Conservation (phyloP, 1,139 yeast species). For the Protomyces lactucae-debilis region DNA sequence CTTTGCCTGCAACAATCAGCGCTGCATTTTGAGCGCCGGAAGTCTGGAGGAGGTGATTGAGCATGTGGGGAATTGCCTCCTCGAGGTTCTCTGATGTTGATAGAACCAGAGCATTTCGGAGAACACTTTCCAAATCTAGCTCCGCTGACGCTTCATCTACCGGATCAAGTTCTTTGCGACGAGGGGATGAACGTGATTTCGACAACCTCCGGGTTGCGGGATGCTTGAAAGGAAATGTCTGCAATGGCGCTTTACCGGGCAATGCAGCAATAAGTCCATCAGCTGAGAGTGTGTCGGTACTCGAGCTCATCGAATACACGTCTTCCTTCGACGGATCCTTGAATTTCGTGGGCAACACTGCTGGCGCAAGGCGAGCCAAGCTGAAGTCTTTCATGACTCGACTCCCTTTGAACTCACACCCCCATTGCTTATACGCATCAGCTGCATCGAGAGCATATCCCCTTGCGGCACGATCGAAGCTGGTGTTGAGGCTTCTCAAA, state of each 20-base stretch:
- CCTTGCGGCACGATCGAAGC: background rate
- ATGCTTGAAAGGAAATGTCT: background rate
- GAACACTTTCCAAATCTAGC: constrained; percentile 5
- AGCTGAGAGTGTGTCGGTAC: background rate
- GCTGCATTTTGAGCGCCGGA: constrained; percentile 33
- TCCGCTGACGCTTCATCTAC: background rate
- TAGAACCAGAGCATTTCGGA: constrained; percentile 11
- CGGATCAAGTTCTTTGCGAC: background rate
- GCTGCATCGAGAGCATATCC: constrained; percentile 5
- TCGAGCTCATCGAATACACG: background rate
- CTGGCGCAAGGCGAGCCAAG: background rate
- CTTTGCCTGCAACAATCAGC: constrained; percentile 25
- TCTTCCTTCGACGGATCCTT: background rate
- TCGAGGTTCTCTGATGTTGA: background rate
- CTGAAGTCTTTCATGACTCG: background rate
- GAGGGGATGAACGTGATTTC: background rate
- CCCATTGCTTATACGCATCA: constrained; percentile 8
- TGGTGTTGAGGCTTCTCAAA: background rate
- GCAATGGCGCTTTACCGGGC: background rate
- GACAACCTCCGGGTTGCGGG: background rate
- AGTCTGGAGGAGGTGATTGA: constrained; percentile 31
- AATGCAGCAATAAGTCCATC: background rate
- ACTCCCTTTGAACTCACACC: background rate
- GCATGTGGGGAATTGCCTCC: constrained; percentile 28
- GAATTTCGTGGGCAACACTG: background rate